A percentile compares a stretch with the other conserved stretches of the same genome.
Evolutionary conservation across 768 basidiomycete genomes (phyloP).

Genomic region (Daedaleopsis nitida): DNA sequence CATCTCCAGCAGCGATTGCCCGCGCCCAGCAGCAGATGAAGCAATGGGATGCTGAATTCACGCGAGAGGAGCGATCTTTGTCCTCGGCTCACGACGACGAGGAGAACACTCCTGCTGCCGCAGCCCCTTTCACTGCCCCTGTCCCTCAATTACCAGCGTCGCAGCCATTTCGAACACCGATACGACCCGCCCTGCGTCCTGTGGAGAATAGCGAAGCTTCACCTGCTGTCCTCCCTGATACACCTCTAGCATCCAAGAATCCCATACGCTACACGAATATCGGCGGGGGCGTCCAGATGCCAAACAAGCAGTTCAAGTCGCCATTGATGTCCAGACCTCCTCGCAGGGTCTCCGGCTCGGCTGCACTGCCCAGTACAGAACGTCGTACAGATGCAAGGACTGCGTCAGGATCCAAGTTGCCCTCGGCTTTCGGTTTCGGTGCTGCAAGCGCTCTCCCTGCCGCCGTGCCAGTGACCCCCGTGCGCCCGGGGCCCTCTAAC

Average conservation of each 20-base stretch:
- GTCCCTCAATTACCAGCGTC: background rate
- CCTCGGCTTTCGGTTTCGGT: constrained; percentile 11
- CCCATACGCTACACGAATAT: constrained; percentile 6
- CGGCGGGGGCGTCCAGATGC: constrained; percentile 13
- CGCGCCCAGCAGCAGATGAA: constrained; percentile 25
- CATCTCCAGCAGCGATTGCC: constrained; percentile 27
- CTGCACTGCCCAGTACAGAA: constrained; percentile 23
- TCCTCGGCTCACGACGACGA: background rate
- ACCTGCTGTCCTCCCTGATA: constrained; percentile 15
- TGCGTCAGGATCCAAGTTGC: constrained; percentile 13
- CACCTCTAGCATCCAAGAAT: constrained; percentile 13
- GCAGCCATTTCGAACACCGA: constrained; percentile 6
- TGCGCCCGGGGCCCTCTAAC: background rate
- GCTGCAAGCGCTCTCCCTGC: background rate
- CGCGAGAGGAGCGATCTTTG: constrained; percentile 4
- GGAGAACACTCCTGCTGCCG: constrained; percentile 2
- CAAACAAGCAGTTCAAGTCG: constrained; percentile 32
- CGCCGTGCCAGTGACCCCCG: background rate
- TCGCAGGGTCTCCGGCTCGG: background rate
- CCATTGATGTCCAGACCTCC: constrained; percentile 20
- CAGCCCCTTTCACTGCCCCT: background rate
- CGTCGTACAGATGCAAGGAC: background rate
- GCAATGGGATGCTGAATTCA: constrained; percentile 27
- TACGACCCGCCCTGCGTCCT: constrained; percentile 19
- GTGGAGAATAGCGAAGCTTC: constrained; percentile 22